phyloP scores from a whole-genome alignment of 2,329 filamentous ascomycete genomes.

The Aspergillus intermedius region DNA sequence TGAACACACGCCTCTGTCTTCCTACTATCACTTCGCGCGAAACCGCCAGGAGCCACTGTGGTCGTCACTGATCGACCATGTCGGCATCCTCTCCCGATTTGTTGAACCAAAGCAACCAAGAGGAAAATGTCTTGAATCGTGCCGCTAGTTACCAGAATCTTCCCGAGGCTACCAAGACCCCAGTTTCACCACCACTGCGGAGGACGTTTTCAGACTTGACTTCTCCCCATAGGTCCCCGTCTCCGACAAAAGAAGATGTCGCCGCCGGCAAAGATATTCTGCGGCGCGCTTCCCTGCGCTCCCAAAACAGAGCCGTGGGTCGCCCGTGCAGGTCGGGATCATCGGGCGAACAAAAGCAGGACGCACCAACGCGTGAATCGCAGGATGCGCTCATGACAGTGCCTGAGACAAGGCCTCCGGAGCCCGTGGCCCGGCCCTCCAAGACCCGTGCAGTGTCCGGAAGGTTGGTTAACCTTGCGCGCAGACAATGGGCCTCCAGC shows the following conservation, averaged over 20 bases:
- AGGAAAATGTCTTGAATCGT: slow-evolving; percentile 37
- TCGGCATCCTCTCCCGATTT: slow-evolving; percentile 22
- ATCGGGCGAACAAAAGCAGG: slow-evolving; percentile 30
- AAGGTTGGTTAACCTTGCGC: slow-evolving; percentile 44
- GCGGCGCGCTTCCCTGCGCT: slow-evolving; percentile 35
- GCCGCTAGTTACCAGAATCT: slow-evolving; percentile 55
- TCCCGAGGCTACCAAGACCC: slow-evolving; percentile 31
- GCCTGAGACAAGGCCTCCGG: slow-evolving; percentile 24
- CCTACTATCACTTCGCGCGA: not conserved
- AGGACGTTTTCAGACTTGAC: slow-evolving; percentile 47
- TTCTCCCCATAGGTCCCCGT: slow-evolving; percentile 33
- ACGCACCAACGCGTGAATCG: slow-evolving; percentile 12
- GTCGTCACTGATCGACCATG: slow-evolving; percentile 22
- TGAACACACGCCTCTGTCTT: not conserved
- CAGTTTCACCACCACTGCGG: slow-evolving; percentile 36
- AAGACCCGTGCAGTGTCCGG: slow-evolving; percentile 45
- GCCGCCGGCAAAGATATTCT: slow-evolving; percentile 37
- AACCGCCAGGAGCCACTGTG: not conserved
- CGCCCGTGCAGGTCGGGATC: slow-evolving; percentile 34
- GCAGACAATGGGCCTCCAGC: slow-evolving; percentile 45
- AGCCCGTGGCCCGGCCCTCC: slow-evolving; percentile 28
- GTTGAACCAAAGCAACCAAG: slow-evolving; percentile 18
- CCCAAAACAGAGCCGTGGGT: slow-evolving; percentile 26
- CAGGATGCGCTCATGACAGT: slow-evolving; percentile 14
- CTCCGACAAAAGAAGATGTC: slow-evolving; percentile 32